Evolutionary conservation across 352 stramenopile genomes (phyloP), one percentile per base, ranked within the genome.

Genomic region (Paralagenidium karlingii): DNA sequence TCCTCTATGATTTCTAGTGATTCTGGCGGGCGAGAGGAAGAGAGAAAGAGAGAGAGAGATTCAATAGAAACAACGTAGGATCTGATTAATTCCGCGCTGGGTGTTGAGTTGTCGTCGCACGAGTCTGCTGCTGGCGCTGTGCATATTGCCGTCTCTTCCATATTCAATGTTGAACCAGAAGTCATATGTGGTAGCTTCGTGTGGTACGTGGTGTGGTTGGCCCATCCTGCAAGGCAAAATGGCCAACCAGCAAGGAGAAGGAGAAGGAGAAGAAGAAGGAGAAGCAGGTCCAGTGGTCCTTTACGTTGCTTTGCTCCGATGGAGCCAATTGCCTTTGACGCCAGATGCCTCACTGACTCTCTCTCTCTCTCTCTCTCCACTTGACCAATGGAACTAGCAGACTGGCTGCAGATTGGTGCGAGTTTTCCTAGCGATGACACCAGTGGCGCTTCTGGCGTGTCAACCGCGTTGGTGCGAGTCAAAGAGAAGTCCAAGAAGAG

Each of bases 331-430:
- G 16, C 13, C 28, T 13, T 33, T 33, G 28, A 13, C 28, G 13
- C 13, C 13, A 13, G 13, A 33, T 33, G 28, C 28, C 13, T 13
- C 13, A 33, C 16, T 13, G 28, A 13, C 28, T 33, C n/a, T 33
- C 13, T 33, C 16, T 41, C 22, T 36, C 12, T 21, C 13, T 8
- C 3, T 37, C 8, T 2, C 9, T 10, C 8, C 20, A 15, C 18
- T 20, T 12, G 32, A 15, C 20, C 8, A 11, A 27, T 42, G 22
- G 16, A n/a, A 40, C 18, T 16, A 24, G 15, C 26, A 16, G 39
- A 68, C 38, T 81, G 67, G 67, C 53, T 81, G 24, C 58, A 45
- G 1, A 47, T 58, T 5, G 58, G 53, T n/a, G 34, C 40, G 7
- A 64, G 53, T 33, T 68, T 63, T 34, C 51, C 19, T 10, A 19